Conservation (phyloP, 768 basidiomycete genomes). For the Punctularia strigosozonata region DNA sequence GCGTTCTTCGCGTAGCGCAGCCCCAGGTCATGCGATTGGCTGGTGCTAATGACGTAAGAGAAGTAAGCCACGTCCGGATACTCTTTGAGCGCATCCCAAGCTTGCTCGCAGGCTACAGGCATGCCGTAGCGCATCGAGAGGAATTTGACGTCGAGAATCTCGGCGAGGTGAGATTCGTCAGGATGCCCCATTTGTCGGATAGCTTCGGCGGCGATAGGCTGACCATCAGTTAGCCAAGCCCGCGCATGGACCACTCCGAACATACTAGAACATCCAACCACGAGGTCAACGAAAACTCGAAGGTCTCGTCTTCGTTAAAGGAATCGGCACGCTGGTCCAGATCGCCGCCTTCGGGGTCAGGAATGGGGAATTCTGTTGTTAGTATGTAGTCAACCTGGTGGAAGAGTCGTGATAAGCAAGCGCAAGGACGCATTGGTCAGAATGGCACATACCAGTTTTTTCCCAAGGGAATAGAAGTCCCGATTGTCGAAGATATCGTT, state of each 20-base stretch:
- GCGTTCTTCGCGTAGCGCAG: slow-evolving; percentile 57
- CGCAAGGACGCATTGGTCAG: too few species aligned
- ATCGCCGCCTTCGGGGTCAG: slow-evolving; percentile 41
- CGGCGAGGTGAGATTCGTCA: slow-evolving; percentile 37
- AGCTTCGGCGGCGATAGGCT: slow-evolving; percentile 44
- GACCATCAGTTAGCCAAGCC: too few species aligned
- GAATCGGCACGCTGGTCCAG: slow-evolving; percentile 30
- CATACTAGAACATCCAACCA: slow-evolving; percentile 52
- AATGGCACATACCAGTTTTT: slow-evolving; percentile 36
- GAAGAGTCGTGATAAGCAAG: too few species aligned
- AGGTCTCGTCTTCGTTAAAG: slow-evolving; percentile 24
- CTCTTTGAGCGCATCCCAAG: slow-evolving; percentile 35
- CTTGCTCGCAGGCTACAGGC: slow-evolving; percentile 34
- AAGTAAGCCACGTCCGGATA: slow-evolving; percentile 52
- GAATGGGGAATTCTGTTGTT: slow-evolving; percentile 52
- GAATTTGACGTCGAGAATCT: slow-evolving; percentile 56
- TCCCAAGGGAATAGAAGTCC: slow-evolving; percentile 40
- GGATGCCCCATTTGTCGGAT: slow-evolving; percentile 31
- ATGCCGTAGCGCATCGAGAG: slow-evolving; percentile 36
- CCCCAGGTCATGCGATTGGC: slow-evolving; percentile 32
- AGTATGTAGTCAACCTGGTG: too few species aligned
- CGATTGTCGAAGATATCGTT: slow-evolving; percentile 31
- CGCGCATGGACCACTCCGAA: too few species aligned
- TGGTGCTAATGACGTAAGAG: slow-evolving; percentile 48
- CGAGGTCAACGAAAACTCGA: slow-evolving; percentile 47